These are phyloP conservation scores for Hypoxylon cercidicola DNA, from an alignment of 495 filamentous ascomycete species.

Conservation along the genomic window DNA sequence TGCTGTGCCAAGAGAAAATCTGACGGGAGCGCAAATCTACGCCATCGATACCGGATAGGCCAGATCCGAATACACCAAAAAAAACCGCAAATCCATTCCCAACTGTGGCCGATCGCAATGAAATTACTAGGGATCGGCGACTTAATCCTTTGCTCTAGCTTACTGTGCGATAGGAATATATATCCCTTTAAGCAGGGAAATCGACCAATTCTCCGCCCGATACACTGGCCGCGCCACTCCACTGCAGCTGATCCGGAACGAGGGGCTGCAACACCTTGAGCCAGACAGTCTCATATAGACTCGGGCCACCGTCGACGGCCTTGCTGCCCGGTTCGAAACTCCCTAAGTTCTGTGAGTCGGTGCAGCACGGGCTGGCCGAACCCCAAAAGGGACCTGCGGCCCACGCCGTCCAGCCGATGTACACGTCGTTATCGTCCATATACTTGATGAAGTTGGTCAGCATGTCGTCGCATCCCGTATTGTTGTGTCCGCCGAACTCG, in stretches of 20 bases:
- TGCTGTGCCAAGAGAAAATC: too few species aligned
- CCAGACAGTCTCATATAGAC: conserved; percentile 59
- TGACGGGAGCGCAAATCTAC: too few species aligned
- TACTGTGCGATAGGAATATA: too few species aligned
- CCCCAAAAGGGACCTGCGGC: conserved; percentile 65
- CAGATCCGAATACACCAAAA: too few species aligned
- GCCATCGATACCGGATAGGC: too few species aligned
- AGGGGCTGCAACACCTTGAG: conserved; percentile 55
- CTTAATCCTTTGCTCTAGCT: too few species aligned
- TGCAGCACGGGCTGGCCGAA: conserved; percentile 58
- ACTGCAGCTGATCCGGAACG: conserved; percentile 55
- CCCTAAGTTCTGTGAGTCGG: conserved; percentile 53
- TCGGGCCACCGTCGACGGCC: conserved; percentile 54
- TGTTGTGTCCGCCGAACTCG: conserved; percentile 63
- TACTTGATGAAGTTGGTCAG: conserved; percentile 58
- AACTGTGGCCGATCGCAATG: too few species aligned
- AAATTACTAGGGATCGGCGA: too few species aligned
- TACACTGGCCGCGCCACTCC: conserved; percentile 49
- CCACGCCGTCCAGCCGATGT: conserved; percentile 66
- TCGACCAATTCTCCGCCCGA: conserved; percentile 44
- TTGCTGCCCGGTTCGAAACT: conserved; percentile 59
- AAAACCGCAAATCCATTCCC: too few species aligned
- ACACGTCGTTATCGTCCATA: conserved; percentile 60
- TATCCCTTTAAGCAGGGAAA: conserved; percentile 16
- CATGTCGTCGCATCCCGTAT: conserved; percentile 57